Base-by-base conservation (phyloP, 345 rosid genomes). In the Eutrema japonicum region DNA sequence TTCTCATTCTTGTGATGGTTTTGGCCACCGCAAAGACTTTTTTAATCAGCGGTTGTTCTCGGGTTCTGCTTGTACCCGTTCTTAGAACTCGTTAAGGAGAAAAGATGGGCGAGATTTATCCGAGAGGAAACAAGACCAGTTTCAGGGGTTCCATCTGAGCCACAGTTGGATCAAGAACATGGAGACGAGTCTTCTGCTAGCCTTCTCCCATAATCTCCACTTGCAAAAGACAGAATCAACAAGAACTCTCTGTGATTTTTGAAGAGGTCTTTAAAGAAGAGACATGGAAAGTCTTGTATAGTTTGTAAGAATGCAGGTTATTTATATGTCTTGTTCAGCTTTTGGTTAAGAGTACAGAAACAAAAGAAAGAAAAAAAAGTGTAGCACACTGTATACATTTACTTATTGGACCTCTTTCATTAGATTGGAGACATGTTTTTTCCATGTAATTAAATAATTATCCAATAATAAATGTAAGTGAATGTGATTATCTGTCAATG, bases 1-100 rank as follows among this genome's bases (percentile, higher is more conserved):
- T 94, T 76, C 89, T 89, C 52, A 71, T 88, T 76, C 88, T 89
- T 35, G 95, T 91, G 30, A 94, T 94, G 98, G 83, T 84, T 77
- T 73, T 89, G 59, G 96, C 97, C 59, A 82, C 96, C 40, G 7
- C 70, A 10, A 84, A 55, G 77, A 94, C 96, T 46, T 81, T 84
- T 71, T 2, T 94, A 14, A 78, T 91, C 45, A 88, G 93, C n/a
- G 90, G 86, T 4, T 57, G 16, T 80, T 51, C 40, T 83, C 4
- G 98, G 98, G 52, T 64, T 91, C 71, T 42, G 88, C 35, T 14
- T 91, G 22, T 85, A 91, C 70, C 95, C 90, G 7, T 6, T 68
- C 67, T 65, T 88, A 58, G 76, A 77, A 42, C 77, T 74, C 22
- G 86, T 88, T 10, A 94, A 81, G 71, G 69, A 83, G 54, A 81